Conservation (phyloP, 169 alveolate genomes). For the Plasmodium ovale region DNA sequence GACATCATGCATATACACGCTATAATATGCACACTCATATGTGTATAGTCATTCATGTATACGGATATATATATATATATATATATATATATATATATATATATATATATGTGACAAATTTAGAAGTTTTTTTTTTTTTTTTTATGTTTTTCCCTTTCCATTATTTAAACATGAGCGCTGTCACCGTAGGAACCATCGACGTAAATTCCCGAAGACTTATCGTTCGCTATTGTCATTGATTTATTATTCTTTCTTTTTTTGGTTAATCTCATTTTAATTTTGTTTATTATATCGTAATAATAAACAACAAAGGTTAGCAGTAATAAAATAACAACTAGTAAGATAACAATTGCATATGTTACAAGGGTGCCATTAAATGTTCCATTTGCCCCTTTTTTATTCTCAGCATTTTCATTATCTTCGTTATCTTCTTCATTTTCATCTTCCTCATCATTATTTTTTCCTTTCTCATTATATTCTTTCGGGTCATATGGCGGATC, state of each 20-base stretch:
- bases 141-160: neutral
- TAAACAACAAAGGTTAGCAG: slow-evolving; percentile 19
- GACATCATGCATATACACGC: neutral
- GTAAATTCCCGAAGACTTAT: slow-evolving; percentile 26
- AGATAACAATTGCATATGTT: slow-evolving; percentile 28
- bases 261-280: slow-evolving; percentile 6
- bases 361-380: slow-evolving; percentile 4
- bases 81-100: neutral
- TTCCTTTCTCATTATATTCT: neutral
- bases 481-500: neutral
- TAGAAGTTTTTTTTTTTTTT: neutral
- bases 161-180: slow-evolving; percentile 13
- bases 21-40: neutral
- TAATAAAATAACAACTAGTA: slow-evolving; percentile 3
- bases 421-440: neutral
- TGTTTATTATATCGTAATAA: slow-evolving; percentile 48
- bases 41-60: neutral
- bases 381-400: neutral
- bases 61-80: neutral
- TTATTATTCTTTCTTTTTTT: slow-evolving; percentile 29
- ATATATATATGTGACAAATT: neutral
- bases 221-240: slow-evolving; percentile 34
- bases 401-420: neutral
- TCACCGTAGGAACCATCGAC: slow-evolving; percentile 6
- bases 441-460: neutral